Evolutionary conservation across 2,329 filamentous ascomycete genomes (phyloP).

Genomic region (Drechslerella coelobrocha): DNA sequence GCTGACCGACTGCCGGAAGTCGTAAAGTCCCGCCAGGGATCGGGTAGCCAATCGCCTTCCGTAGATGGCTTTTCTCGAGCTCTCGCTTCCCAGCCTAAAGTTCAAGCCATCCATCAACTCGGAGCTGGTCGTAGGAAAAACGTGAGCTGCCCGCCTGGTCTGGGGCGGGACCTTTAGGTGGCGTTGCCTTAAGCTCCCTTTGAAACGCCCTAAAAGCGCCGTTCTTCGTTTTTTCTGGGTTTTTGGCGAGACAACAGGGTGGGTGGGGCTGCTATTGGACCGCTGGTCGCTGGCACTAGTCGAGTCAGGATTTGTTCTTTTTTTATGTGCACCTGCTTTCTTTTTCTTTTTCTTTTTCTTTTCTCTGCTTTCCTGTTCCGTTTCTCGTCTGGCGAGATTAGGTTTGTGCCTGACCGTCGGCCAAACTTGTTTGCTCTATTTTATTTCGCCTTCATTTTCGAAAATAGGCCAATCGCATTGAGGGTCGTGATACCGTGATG

Average conservation of each 20-base stretch:
- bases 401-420: neutral
- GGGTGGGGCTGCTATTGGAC: neutral
- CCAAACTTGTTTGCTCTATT: neutral
- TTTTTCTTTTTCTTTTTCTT: conserved; percentile 1
- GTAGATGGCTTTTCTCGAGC: conserved; percentile 7
- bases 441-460: neutral
- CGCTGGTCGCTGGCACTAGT: neutral
- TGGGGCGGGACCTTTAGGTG: conserved; percentile 18
- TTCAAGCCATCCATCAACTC: conserved; percentile 1
- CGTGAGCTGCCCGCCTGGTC: conserved; percentile 23
- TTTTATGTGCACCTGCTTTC: neutral
- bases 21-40: conserved; percentile 3
- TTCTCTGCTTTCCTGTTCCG: neutral
- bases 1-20: conserved; percentile 5
- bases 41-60: conserved; percentile 2
- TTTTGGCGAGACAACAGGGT: conserved; percentile 4
- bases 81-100: conserved; percentile 25
- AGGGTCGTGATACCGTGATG: conserved; percentile 1
- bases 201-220: conserved; percentile 45
- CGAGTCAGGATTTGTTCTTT: neutral
- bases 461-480: neutral
- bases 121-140: conserved; percentile 17
- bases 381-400: conserved; percentile 7
- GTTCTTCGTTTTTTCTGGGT: conserved; percentile 2
- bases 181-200: conserved; percentile 32